These are phyloP conservation scores for Cyanidioschyzon merolae DNA, from an alignment of 23 red algal species.

Conservation along the genomic window DNA sequence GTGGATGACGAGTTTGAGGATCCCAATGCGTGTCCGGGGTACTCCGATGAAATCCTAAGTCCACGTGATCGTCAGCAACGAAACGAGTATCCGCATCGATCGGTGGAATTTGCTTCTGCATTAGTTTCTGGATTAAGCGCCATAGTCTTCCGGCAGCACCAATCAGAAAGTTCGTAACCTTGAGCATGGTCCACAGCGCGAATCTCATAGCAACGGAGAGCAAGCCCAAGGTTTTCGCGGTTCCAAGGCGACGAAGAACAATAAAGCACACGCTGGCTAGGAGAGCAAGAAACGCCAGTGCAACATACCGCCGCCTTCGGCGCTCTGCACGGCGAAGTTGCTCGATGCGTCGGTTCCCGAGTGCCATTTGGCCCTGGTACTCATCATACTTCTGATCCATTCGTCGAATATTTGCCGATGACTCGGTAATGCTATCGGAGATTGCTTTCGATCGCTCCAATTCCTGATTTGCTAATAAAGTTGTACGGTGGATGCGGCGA, in stretches of 20 bases:
- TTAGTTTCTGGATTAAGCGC: no score
- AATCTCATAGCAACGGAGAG: not conserved
- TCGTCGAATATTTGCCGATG: constrained; percentile 1
- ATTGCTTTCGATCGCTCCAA: not conserved
- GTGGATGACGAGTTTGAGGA: no score
- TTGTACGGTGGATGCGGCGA: not conserved
- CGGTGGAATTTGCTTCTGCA: no score
- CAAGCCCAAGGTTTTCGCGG: not conserved
- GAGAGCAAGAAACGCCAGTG: not conserved
- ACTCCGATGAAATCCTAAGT: no score
- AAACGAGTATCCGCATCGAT: no score
- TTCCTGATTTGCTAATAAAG: not conserved
- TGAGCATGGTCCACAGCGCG: not conserved
- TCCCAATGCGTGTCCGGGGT: no score
- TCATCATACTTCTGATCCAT: not conserved
- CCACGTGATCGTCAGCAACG: no score
- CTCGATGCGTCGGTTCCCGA: not conserved
- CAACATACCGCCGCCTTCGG: not conserved
- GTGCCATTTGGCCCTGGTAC: not conserved
- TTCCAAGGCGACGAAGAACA: not conserved
- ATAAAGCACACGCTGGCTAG: not conserved
- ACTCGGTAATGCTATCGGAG: not conserved
- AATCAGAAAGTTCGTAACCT: not conserved
- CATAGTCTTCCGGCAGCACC: not conserved
- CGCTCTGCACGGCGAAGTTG: not conserved